Evolutionary conservation across 2,329 filamentous ascomycete species (phyloP).

Genomic region (Fusarium kyushuense): DNA sequence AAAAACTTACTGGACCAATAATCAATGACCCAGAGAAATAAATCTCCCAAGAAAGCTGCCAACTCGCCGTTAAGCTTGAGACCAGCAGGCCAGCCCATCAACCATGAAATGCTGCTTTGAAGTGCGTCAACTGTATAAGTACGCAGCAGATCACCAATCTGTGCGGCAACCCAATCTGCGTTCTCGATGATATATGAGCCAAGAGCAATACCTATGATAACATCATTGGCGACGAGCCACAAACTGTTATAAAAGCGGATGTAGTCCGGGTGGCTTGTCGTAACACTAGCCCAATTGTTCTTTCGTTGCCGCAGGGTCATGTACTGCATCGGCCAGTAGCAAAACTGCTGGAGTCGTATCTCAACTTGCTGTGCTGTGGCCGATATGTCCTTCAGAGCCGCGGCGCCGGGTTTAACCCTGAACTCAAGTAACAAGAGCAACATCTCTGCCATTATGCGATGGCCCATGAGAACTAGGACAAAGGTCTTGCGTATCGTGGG

Average conservation of each 20-base stretch:
- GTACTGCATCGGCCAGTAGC: constrained; percentile 99
- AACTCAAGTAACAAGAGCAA: constrained; percentile 86
- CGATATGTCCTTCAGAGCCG: constrained; percentile 93
- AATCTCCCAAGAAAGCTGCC: constrained; percentile 90
- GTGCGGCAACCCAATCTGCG: constrained; percentile 81
- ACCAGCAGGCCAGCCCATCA: constrained; percentile 95
- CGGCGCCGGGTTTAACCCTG: constrained; percentile 79
- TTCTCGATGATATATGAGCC: constrained; percentile 99
- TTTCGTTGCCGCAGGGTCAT: constrained; percentile 89
- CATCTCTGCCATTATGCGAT: constrained; percentile 84
- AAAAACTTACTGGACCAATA: constrained; percentile 84
- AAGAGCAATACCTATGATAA: constrained; percentile 96
- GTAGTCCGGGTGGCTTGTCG: constrained; percentile 95
- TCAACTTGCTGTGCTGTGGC: constrained; percentile 98
- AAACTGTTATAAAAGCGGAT: constrained; percentile 99
- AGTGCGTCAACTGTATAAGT: constrained; percentile 90
- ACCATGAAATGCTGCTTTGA: constrained; percentile 89
- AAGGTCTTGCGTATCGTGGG: constrained; percentile 80
- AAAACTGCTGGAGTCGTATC: constrained; percentile 96
- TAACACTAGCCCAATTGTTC: constrained; percentile 94
- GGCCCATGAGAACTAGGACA: constrained; percentile 80
- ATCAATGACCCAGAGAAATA: constrained; percentile 98
- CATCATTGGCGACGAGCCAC: constrained; percentile 98
- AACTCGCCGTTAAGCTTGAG: constrained; percentile 95
- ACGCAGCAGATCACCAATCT: constrained; percentile 80